Evolutionary conservation across 1,284 basidiomycete species (phyloP).

Genomic region (Ceratorhiza oryzae-sativae): DNA sequence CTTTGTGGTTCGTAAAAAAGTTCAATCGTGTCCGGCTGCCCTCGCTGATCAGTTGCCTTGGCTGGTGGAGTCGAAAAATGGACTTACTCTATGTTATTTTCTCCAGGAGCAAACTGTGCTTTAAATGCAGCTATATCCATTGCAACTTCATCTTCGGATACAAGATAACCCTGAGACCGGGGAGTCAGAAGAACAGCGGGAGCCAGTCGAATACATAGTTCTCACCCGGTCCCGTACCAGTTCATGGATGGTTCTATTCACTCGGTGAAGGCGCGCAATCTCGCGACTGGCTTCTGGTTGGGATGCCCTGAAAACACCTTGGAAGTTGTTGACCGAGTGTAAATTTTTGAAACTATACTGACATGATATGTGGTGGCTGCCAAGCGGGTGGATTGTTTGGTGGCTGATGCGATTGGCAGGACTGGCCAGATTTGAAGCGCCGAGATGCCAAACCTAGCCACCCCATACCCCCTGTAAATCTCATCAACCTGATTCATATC

Average conservation of each 20-base stretch:
- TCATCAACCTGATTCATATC: too few species aligned
- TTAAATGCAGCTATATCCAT: constrained; percentile 83
- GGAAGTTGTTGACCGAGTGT: too few species aligned
- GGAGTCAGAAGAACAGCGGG: not conserved
- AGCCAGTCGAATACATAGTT: not conserved
- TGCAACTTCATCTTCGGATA: constrained; percentile 89
- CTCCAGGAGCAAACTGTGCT: constrained; percentile 66
- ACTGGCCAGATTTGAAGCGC: too few species aligned
- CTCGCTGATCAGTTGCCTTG: constrained; percentile 34
- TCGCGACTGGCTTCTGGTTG: constrained; percentile 41
- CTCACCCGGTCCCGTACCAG: constrained; percentile 88
- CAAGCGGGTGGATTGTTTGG: not conserved
- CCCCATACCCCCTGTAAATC: too few species aligned
- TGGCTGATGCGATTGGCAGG: too few species aligned
- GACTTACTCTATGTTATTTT: constrained; percentile 69
- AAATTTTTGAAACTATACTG: not conserved
- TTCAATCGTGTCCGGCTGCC: constrained; percentile 84
- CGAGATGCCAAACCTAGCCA: too few species aligned
- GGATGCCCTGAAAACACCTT: constrained; percentile 5
- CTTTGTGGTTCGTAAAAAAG: constrained; percentile 81
- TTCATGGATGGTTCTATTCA: constrained; percentile 96
- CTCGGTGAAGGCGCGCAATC: constrained; percentile 85
- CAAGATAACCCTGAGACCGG: constrained; percentile 77
- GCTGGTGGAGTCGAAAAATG: not conserved
- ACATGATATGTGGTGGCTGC: constrained; percentile 19